Percentiles rank a stretch among this genome's conserved stretches.
Conservation (phyloP, 371 early-diverging fungal genomes). For the Actinomortierella ambigua region DNA sequence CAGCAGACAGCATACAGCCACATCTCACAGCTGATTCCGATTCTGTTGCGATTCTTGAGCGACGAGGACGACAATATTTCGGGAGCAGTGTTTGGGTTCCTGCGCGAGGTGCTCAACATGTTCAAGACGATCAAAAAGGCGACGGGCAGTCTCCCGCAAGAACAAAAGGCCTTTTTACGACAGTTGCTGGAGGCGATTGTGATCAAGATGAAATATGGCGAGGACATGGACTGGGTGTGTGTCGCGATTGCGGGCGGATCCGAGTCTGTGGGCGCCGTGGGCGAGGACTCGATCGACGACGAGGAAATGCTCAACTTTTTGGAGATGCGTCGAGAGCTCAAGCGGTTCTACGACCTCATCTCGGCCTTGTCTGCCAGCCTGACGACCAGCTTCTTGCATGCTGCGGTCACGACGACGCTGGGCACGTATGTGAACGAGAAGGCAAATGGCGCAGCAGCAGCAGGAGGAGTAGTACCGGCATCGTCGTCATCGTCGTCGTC, state of each 20-base stretch:
- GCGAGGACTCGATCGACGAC: constrained; percentile 36
- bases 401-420: constrained; percentile 63
- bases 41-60: constrained; percentile 38
- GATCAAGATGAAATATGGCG: constrained; percentile 89
- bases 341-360: constrained; percentile 75
- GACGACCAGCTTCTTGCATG: constrained; percentile 62
- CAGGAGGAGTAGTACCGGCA: no score
- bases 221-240: constrained; percentile 78
- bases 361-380: constrained; percentile 67
- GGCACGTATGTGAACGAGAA: constrained; percentile 55
- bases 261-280: constrained; percentile 37
- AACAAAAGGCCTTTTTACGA: constrained; percentile 72
- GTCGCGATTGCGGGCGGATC: constrained; percentile 34
- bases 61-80: constrained; percentile 88
- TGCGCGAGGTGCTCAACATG: constrained; percentile 70
- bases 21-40: constrained; percentile 43
- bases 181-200: constrained; percentile 78
- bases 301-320: constrained; percentile 40
- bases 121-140: constrained; percentile 59
- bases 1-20: constrained; percentile 51
- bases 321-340: constrained; percentile 60
- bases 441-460: constrained; percentile 51
- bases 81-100: constrained; percentile 73
- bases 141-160: constrained; percentile 58
- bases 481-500: no score